A percentile compares a stretch with the other conserved stretches of the same genome.
Conservation (phyloP, 345 rosid genomes). For the Populus nigra region DNA sequence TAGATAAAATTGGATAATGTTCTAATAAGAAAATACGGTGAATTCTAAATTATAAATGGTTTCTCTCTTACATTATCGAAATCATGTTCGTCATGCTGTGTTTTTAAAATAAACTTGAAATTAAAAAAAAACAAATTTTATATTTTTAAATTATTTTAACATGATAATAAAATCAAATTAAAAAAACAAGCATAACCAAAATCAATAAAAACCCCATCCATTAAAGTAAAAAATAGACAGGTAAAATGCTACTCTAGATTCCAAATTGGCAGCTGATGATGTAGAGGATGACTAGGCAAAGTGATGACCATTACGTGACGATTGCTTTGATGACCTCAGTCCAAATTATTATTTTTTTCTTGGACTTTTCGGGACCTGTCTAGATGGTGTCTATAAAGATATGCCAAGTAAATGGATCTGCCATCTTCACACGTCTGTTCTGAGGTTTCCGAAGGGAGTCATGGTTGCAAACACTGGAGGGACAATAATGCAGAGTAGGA, state of each 20-base stretch:
- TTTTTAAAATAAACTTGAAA: too few relatives aligned
- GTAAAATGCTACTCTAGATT: background rate
- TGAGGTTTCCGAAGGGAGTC: background rate
- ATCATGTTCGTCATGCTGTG: too few relatives aligned
- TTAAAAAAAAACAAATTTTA: too few relatives aligned
- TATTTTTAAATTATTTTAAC: too few relatives aligned
- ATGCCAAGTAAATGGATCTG: background rate
- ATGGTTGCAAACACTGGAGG: background rate
- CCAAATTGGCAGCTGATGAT: background rate
- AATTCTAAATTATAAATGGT: too few relatives aligned
- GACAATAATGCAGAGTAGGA: conserved; percentile 10
- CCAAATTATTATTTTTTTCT: background rate
- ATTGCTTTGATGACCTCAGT: background rate
- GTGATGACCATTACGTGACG: background rate
- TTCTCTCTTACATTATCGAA: too few relatives aligned
- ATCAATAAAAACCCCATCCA: background rate
- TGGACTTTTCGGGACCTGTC: background rate
- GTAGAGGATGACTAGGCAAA: background rate
- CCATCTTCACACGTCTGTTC: background rate
- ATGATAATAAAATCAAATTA: too few relatives aligned
- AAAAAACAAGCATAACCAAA: too few relatives aligned
- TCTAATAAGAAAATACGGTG: too few relatives aligned
- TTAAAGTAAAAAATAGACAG: background rate
- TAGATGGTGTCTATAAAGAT: background rate
- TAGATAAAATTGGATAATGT: too few relatives aligned